Percentiles rank a stretch among this genome's conserved stretches.
phyloP scores from a whole-genome alignment of 1,284 basidiomycete species.

The Cutaneotrichosporon curvatum region DNA sequence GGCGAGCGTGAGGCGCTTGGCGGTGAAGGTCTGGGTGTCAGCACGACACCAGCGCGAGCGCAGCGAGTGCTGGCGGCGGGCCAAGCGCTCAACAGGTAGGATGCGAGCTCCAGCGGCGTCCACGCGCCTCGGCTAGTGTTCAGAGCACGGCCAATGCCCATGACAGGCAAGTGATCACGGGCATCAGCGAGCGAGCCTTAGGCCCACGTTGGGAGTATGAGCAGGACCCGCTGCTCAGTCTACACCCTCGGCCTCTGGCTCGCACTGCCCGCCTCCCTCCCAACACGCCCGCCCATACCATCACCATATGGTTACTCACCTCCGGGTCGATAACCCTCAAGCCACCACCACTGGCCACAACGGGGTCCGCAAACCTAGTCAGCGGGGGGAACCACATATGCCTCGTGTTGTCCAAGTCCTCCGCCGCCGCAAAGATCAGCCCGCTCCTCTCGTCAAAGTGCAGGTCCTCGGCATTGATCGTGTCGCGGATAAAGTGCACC shows the following conservation, averaged over 20 bases:
- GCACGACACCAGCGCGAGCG: too few relatives aligned
- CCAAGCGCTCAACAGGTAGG: too few relatives aligned
- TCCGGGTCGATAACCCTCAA: conserved; percentile 25
- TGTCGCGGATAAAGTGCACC: conserved; percentile 7
- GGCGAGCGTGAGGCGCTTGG: conserved; percentile 14
- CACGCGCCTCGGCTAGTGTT: too few relatives aligned
- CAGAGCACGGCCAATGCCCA: too few relatives aligned
- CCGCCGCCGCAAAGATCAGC: conserved; percentile 12
- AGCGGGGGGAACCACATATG: conserved; percentile 35
- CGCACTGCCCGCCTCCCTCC: too few relatives aligned
- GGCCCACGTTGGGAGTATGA: too few relatives aligned
- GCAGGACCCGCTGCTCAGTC: too few relatives aligned
- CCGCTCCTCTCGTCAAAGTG: conserved; percentile 5
- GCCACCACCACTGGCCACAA: background rate
- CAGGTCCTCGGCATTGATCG: conserved; percentile 17
- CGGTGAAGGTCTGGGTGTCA: conserved; percentile 18
- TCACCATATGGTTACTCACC: conserved; percentile 12
- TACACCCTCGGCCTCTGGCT: too few relatives aligned
- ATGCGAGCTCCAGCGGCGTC: too few relatives aligned
- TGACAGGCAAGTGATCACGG: too few relatives aligned
- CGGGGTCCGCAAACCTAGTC: conserved; percentile 12
- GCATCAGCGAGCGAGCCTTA: too few relatives aligned
- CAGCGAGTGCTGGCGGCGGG: background rate
- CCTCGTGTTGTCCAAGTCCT: conserved; percentile 9
- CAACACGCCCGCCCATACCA: background rate